Conservation (phyloP, 768 basidiomycete species). For the Lactifluus hygrophoroides region DNA sequence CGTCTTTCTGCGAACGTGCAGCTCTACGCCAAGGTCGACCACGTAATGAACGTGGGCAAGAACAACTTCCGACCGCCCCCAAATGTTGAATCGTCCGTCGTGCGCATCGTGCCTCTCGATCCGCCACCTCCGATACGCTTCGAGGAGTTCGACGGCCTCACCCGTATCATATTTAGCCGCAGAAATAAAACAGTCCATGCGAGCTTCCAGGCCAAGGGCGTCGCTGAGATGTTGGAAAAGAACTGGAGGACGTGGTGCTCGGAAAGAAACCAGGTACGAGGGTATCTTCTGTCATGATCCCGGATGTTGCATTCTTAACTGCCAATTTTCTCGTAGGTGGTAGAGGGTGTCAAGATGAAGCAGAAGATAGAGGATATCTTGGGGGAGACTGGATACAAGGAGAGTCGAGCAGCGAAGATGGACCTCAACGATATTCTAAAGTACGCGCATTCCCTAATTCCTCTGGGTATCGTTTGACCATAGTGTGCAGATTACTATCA, state of each 20-base stretch:
- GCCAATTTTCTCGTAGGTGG: neutral
- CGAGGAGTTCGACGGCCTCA: constrained; percentile 95
- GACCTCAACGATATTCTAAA: constrained; percentile 20
- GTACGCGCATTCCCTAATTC: neutral
- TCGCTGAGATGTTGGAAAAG: constrained; percentile 87
- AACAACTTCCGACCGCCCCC: constrained; percentile 97
- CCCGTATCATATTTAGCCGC: constrained; percentile 80
- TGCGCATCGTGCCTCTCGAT: constrained; percentile 84
- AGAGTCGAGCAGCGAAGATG: constrained; percentile 21
- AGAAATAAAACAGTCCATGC: constrained; percentile 87
- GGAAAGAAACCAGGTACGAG: constrained; percentile 46
- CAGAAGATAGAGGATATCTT: constrained; percentile 17
- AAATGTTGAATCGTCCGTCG: constrained; percentile 86
- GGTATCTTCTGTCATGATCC: neutral
- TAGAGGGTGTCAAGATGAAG: constrained; percentile 10
- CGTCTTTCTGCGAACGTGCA: constrained; percentile 94
- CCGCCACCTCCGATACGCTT: constrained; percentile 95
- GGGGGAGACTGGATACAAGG: constrained; percentile 15
- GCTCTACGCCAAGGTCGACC: constrained; percentile 92
- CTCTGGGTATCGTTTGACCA: neutral
- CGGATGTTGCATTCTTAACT: neutral
- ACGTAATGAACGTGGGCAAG: constrained; percentile 92
- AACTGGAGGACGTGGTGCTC: constrained; percentile 93
- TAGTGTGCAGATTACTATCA: constrained; percentile 7
- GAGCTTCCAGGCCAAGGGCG: constrained; percentile 89